Percentiles rank a stretch among this genome's conserved stretches.
Evolutionary conservation across 257 asterid genomes (phyloP).

Genomic region (Solanum lignicaule): DNA sequence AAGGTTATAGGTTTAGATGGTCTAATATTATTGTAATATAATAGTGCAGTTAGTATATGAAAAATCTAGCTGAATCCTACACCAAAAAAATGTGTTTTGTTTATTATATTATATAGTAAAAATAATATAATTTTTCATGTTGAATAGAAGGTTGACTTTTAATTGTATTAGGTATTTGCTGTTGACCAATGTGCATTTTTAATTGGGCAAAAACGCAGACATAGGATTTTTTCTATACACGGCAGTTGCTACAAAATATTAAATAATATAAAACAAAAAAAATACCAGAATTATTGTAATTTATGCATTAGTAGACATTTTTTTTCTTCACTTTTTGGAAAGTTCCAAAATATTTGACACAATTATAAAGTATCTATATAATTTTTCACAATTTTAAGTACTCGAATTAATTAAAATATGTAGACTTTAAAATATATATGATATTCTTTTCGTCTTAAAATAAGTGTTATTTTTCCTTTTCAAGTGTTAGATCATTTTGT

Average conservation of each 20-base stretch:
- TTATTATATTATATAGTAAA: not conserved
- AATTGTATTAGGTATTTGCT: not conserved
- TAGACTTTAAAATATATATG: not conserved
- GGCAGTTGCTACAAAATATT: not conserved
- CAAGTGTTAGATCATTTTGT: not conserved
- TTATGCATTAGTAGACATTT: not conserved
- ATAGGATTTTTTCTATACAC: not conserved
- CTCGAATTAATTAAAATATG: not conserved
- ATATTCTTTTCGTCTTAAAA: fast-evolving
- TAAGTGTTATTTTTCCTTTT: not conserved
- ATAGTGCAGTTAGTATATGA: not conserved
- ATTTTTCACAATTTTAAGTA: not conserved
- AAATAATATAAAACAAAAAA: not conserved
- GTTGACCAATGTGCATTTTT: not conserved
- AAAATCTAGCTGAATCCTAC: not conserved
- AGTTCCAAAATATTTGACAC: not conserved
- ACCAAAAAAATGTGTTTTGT: not conserved
- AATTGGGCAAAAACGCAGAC: not conserved
- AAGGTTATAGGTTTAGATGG: not conserved
- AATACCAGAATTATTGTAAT: not conserved
- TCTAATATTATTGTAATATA: not conserved
- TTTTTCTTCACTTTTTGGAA: not conserved
- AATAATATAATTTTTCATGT: not conserved
- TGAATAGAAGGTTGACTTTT: not conserved
- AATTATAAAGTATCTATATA: not conserved